These are phyloP conservation scores for Cubamyces sp. DNA, from an alignment of 768 basidiomycete species.

Conservation along the genomic window DNA sequence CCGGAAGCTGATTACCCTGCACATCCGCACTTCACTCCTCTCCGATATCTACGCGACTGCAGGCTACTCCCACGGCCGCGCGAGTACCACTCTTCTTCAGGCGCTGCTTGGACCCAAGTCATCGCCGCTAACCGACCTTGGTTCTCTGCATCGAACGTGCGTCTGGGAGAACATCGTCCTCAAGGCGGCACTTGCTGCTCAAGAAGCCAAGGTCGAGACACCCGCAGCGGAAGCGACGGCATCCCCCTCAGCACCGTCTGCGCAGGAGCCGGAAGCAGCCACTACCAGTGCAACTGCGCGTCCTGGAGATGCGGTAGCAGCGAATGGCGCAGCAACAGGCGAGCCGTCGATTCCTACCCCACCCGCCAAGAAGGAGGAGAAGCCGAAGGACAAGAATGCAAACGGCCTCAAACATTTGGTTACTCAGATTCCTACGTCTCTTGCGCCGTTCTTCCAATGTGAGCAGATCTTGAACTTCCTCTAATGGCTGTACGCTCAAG, in stretches of 20 bases:
- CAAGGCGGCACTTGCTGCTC: constrained; percentile 53
- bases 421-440: constrained; percentile 71
- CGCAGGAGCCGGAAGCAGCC: constrained; percentile 25
- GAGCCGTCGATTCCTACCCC: constrained; percentile 27
- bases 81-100: constrained; percentile 74
- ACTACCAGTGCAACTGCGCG: constrained; percentile 36
- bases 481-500: neutral
- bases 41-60: constrained; percentile 87
- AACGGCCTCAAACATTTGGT: constrained; percentile 80
- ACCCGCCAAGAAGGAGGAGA: constrained; percentile 43
- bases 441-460: constrained; percentile 91
- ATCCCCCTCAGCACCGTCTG: neutral
- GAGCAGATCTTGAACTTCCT: constrained; percentile 24
- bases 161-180: constrained; percentile 89
- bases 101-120: constrained; percentile 64
- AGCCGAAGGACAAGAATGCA: constrained; percentile 65
- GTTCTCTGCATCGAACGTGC: constrained; percentile 77
- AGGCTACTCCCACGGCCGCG: constrained; percentile 79
- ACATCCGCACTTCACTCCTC: constrained; percentile 80
- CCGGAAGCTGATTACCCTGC: constrained; percentile 71
- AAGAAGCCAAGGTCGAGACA: constrained; percentile 19
- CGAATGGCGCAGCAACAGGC: constrained; percentile 35
- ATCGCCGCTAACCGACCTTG: constrained; percentile 69
- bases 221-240: constrained; percentile 6
- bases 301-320: constrained; percentile 22